phyloP scores from a whole-genome alignment of 2,329 filamentous ascomycete species.

The Fusarium sp. region DNA sequence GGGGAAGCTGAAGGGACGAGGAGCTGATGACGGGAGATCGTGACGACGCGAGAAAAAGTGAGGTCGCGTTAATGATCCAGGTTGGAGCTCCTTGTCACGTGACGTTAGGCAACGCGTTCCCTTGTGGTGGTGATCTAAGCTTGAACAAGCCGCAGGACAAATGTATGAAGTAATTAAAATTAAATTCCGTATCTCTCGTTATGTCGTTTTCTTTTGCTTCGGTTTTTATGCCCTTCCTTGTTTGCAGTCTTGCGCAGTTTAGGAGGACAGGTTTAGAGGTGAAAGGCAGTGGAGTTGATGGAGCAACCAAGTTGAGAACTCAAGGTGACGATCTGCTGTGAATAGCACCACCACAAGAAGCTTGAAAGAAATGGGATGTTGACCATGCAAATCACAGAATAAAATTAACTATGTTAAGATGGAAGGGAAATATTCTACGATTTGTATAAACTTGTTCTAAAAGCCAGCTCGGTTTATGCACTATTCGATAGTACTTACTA shows the following conservation, averaged over 20 bases:
- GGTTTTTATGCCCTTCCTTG: not conserved
- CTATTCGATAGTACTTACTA: too few relatives aligned
- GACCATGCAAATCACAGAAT: too few relatives aligned
- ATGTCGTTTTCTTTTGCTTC: not conserved
- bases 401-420: not conserved
- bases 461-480: too few relatives aligned
- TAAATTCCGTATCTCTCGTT: not conserved
- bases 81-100: conserved; percentile 54
- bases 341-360: not conserved
- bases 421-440: too few relatives aligned
- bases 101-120: conserved; percentile 50
- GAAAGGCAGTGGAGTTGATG: conserved; percentile 36
- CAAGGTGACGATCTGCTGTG: not conserved
- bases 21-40: conserved; percentile 47
- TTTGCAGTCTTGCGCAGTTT: not conserved
- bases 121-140: conserved; percentile 41
- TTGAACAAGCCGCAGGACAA: not conserved
- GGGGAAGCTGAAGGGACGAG: conserved; percentile 40
- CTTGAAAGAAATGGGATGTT: not conserved
- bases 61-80: conserved; percentile 60
- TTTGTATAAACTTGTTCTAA: too few relatives aligned
- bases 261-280: not conserved
- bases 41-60: conserved; percentile 59
- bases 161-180: not conserved
- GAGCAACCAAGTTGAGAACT: conserved; percentile 31